Conservation (phyloP, 345 rosid species). For the Capsella bursapastoris region DNA sequence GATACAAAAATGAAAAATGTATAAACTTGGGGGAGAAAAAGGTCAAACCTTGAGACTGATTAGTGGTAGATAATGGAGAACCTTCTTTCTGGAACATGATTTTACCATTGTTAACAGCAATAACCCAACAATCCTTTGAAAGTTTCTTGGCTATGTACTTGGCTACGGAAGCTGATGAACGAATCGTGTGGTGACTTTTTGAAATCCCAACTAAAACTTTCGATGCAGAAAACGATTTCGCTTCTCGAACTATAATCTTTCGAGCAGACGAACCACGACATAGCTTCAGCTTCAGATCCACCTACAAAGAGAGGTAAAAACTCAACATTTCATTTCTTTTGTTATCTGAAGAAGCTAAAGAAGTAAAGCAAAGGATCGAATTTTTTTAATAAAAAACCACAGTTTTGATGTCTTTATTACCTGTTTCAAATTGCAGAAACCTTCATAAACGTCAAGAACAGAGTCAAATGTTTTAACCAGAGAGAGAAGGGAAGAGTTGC, state of each 20-base stretch:
- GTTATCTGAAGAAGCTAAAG: background rate
- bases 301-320: conserved; percentile 50
- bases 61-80: conserved; percentile 41
- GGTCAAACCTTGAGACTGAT: conserved; percentile 53
- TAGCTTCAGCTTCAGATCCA: conserved; percentile 91
- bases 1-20: background rate
- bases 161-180: conserved; percentile 71
- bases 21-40: background rate
- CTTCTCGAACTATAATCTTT: conserved; percentile 80
- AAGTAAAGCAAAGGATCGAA: background rate
- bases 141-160: conserved; percentile 86
- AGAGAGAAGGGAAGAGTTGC: conserved; percentile 76
- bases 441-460: conserved; percentile 84
- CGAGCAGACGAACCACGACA: conserved; percentile 75
- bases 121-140: conserved; percentile 59
- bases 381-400: background rate
- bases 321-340: conserved; percentile 7
- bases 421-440: conserved; percentile 99
- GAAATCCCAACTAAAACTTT: conserved; percentile 75
- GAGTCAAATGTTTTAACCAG: conserved; percentile 87
- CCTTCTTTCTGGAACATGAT: conserved; percentile 70
- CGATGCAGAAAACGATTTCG: conserved; percentile 62
- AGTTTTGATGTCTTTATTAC: conserved; percentile 43
- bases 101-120: conserved; percentile 81
- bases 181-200: conserved; percentile 53